Evolutionary conservation across 306 rosid genomes (phyloP), one percentile per base, ranked within the genome.

Genomic region (Mimosa bimucronata): DNA sequence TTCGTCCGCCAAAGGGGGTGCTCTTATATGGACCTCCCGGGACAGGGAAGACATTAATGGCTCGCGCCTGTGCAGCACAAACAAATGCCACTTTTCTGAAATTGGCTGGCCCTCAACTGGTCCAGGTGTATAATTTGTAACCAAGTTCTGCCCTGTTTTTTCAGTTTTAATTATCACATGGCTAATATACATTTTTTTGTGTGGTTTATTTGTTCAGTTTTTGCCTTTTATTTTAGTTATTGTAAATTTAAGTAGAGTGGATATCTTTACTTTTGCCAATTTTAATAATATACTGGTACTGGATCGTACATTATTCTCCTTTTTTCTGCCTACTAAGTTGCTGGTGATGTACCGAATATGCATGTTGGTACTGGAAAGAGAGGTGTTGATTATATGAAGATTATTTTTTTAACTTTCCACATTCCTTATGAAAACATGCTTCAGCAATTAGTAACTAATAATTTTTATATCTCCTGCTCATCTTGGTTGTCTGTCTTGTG

Each of bases 1-100:
- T 95, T 83, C 99, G 97, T 73, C 98, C 98, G 41, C 99, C 99
- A 18, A 95, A 95, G 89, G 99, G 99, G 66, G 98, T 95, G 77
- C 93, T 95, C 61, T 80, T 95, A 79, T 95, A 95, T 81, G 99
- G 99, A 40, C 99, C 99, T 80, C 99, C 99, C 44, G 99, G 99
- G 11, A 95, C 99, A 13, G 99, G 99, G 45, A 95, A 95, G 89
- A 95, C 99, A 46, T 89, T 95, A 52, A 95, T 95, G 99, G 99
- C 97, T 26, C 94, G 99, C 74, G 99, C 99, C 40, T 93, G 98
- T 89, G 98, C 98, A 6, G 99, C 99, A 68, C 99, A 93, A 80
- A 93, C 98, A 45, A 93, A 95, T 83, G 99, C 99, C 68, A 93
- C 98, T 74, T 95, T 95, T 83, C 81, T 95, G 69, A 95, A 95